Base-by-base conservation (phyloP, 176 grass and related monocot genomes). In the sorghum (Sorghum bicolor) region DNA sequence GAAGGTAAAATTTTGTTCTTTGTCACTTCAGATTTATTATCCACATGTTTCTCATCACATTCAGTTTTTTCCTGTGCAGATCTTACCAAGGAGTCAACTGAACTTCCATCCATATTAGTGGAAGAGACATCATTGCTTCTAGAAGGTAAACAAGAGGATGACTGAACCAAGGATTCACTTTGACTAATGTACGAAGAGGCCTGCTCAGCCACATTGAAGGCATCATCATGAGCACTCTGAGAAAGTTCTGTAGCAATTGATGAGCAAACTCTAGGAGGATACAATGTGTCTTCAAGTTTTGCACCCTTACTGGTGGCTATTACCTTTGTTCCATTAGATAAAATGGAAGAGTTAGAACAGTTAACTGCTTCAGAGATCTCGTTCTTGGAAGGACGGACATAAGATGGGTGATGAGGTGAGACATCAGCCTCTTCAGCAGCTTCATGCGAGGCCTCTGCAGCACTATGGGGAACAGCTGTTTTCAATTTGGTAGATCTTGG, bases 401-500 rank as follows among this genome's bases (percentile, higher is more conserved):
- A 62, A 52, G 48, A 78, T 62, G 60, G 50, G 36, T 64, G 31
- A 85, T 85, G 17, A 85, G 34, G 53, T 73, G 40, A 25, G 31
- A 24, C 82, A 74, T 77, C 74, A 17, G 26, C 44, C 64, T 85
- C 55, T 84, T 84, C 78, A 47, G 55, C 19, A 69, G 40, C 70
- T 82, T 81, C 66, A 25, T 73, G 39, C 29, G 60, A 60, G 58
- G 69, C 70, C 76, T 89, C 83, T 62, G 38, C 64, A 90, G 78
- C 52, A 86, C 80, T 28, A 82, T 41, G 72, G 36, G 77, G 28
- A 84, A 41, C 36, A 80, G 3, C 47, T 55, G 78, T 87, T 73
- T 88, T 93, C 64, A 70, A 33, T 76, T 80, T 88, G 24, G 75
- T 82, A 79, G 83, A 68, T 88, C 78, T 82, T 82, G 67, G 77